Base-by-base conservation (phyloP, 2,329 filamentous ascomycete genomes). In the Colletotrichum lindemuthianum region DNA sequence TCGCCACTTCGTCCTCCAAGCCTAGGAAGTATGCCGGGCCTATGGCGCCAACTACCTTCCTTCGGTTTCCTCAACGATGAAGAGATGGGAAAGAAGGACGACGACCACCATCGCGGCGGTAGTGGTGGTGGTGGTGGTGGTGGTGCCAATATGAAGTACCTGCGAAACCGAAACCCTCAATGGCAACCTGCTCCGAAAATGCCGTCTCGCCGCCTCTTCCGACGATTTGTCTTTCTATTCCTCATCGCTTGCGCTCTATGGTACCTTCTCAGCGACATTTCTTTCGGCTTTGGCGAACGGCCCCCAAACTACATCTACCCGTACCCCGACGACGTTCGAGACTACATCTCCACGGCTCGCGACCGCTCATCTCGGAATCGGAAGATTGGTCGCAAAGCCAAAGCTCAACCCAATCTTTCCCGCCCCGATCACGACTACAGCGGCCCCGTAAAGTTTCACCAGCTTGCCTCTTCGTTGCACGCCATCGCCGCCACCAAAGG, bases 391-490 rank as follows among this genome's bases (percentile, higher is more conserved):
- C 44, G 55, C n/a, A 39, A 52, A 12, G 51, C 41, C 74, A 63
- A 63, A 65, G 51, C 68, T 48, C 36, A 68, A 63, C 15, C 47
- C n/a, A 24, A 24, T 11, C 49, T 11, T 43, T 39, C 12, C 64
- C 69, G 9, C 66, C 67, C 69, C 48, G 65, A 67, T 55, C 63
- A 74, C 50, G 73, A 83, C 54, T 95, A 90, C 75, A 86, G 89
- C 67, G 93, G 92, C 1, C 86, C 86, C 2, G 83, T 96, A 69
- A 87, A 82, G 70, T 94, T 92, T 72, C 86, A 85, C 69, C 76
- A 86, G 10, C 83, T 97, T 45, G 86, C 85, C 1, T 72, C 76
- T 15, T 88, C 90, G 4, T 79, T 97, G 44, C 85, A 88, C 45
- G 82, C 80, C 11, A 86, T 90, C 47, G 74, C 81, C 8, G 79